phyloP scores from a whole-genome alignment of 2,329 filamentous ascomycete genomes.

The Colletotrichum plurivorum region DNA sequence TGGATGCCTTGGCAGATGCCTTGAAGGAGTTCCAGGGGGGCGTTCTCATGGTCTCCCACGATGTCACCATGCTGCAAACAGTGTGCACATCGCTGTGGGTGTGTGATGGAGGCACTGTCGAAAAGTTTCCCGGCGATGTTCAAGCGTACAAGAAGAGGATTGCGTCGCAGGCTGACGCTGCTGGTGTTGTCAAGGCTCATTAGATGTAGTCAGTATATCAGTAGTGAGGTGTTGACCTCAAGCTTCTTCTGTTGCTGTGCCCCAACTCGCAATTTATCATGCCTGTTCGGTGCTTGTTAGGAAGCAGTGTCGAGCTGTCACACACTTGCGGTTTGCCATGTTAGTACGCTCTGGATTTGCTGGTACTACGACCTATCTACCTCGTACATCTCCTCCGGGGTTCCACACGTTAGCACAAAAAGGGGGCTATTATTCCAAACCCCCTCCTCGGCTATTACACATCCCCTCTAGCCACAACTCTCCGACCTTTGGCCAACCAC shows the following conservation, averaged over 20 bases:
- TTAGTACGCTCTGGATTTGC: too few species aligned
- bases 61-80: slow-evolving; percentile 97
- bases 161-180: slow-evolving; percentile 86
- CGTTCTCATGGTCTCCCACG: slow-evolving; percentile 98
- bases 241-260: slow-evolving; percentile 3
- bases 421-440: too few species aligned
- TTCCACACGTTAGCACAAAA: too few species aligned
- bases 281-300: not conserved
- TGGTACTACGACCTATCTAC: too few species aligned
- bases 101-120: slow-evolving; percentile 92
- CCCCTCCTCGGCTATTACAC: too few species aligned
- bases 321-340: too few species aligned
- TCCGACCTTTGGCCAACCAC: too few species aligned
- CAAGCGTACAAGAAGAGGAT: slow-evolving; percentile 99
- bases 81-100: slow-evolving; percentile 97
- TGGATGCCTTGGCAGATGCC: slow-evolving; percentile 93
- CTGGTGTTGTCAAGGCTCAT: slow-evolving; percentile 84
- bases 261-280: slow-evolving; percentile 32
- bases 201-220: slow-evolving; percentile 46
- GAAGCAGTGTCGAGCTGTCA: not conserved
- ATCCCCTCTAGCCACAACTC: too few species aligned
- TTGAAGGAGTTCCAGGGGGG: slow-evolving; percentile 91
- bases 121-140: slow-evolving; percentile 96
- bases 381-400: too few species aligned
- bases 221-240: not conserved